These are phyloP conservation scores for Amesomyces nigricolor DNA, from an alignment of 2,329 filamentous ascomycete genomes.

Conservation along the genomic window DNA sequence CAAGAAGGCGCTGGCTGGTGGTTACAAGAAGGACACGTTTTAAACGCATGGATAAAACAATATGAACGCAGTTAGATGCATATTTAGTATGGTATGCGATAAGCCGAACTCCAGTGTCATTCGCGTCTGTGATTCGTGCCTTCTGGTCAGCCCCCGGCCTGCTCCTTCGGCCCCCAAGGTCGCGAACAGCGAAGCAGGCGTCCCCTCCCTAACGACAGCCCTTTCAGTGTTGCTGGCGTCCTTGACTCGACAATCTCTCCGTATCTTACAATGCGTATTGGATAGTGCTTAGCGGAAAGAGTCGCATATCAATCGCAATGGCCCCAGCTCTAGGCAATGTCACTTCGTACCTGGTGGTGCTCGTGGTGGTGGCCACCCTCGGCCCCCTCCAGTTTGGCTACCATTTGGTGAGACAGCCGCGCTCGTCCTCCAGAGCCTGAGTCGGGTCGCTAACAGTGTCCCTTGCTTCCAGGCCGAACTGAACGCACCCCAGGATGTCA, in stretches of 20 bases:
- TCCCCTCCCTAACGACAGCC: too few relatives aligned
- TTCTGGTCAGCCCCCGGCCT: too few relatives aligned
- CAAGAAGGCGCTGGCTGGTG: slow-evolving; percentile 23
- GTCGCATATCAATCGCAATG: slow-evolving; percentile 15
- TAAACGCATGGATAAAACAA: neutral
- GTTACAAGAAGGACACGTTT: slow-evolving; percentile 25
- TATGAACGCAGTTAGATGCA: neutral
- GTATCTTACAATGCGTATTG: neutral
- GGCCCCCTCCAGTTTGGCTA: slow-evolving; percentile 93
- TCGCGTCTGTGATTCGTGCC: neutral
- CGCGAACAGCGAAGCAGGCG: too few relatives aligned
- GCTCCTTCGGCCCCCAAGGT: too few relatives aligned
- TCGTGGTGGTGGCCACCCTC: slow-evolving; percentile 71
- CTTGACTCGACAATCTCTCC: too few relatives aligned
- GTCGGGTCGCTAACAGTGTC: slow-evolving; percentile 14
- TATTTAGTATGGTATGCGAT: neutral
- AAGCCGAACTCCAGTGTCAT: neutral
- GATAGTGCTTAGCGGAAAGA: neutral
- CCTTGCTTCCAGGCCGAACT: slow-evolving; percentile 65
- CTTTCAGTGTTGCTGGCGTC: too few relatives aligned
- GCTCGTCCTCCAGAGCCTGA: neutral
- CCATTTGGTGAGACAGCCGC: slow-evolving; percentile 61
- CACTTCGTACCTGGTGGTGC: slow-evolving; percentile 70
- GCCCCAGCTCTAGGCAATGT: slow-evolving; percentile 37
- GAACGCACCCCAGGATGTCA: slow-evolving; percentile 89